phyloP scores from a whole-genome alignment of 23 red algal species.

The Gracilaria domingensis region DNA sequence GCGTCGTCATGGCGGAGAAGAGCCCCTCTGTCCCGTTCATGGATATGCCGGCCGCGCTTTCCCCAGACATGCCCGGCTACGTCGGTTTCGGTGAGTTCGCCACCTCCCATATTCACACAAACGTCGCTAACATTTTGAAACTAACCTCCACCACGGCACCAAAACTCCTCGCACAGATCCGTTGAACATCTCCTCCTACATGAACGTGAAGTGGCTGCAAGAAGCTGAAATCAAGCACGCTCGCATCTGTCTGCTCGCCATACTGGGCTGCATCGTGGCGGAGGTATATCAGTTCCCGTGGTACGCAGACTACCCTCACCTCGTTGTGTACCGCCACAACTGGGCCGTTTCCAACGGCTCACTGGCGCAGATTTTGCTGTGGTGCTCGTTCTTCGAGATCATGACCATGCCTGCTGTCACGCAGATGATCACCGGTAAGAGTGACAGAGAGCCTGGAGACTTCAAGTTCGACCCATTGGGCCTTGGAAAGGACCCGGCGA shows the following conservation, averaged over 20 bases:
- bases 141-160: neutral
- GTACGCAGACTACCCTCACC: conserved; percentile 79
- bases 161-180: conserved; percentile 56
- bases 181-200: conserved; percentile 80
- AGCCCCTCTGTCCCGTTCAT: conserved; percentile 88
- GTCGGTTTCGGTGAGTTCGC: conserved; percentile 80
- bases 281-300: conserved; percentile 91
- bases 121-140: too few relatives aligned
- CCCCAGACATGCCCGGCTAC: conserved; percentile 82
- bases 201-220: conserved; percentile 86
- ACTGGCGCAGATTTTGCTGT: conserved; percentile 82
- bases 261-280: conserved; percentile 74
- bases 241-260: conserved; percentile 91
- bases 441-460: conserved; percentile 78
- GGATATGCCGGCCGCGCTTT: conserved; percentile 66
- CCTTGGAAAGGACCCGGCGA: conserved; percentile 66
- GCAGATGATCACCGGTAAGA: conserved; percentile 87
- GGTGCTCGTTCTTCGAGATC: conserved; percentile 84
- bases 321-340: conserved; percentile 78
- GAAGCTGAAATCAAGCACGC: conserved; percentile 98
- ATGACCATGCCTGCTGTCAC: conserved; percentile 85
- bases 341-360: conserved; percentile 71
- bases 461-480: conserved; percentile 88
- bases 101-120: neutral
- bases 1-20: conserved; percentile 57